Evolutionary conservation across 78 protist genomes (phyloP), one percentile per base, ranked within the genome.

Genomic region (Dictyostelium citrinum): DNA sequence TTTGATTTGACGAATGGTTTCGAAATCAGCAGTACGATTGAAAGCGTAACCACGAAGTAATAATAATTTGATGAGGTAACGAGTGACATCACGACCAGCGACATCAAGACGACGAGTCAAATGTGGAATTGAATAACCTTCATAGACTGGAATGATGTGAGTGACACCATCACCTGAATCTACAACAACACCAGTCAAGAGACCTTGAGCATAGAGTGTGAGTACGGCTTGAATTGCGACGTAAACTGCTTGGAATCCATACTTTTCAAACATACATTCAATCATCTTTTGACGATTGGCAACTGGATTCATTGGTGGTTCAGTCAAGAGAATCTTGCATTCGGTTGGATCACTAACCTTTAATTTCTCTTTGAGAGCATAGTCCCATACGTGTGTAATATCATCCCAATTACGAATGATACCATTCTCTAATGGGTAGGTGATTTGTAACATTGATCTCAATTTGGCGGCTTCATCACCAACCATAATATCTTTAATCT

Each of bases 111-210:
- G 97, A 45, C 96, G 84, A 33, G 96, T 96, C 27, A 91, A 80
- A 71, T 98, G 98, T 61, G 99, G 98, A 12, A 98, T 90, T 12
- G 96, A 78, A 49, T 75, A 96, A 49, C 99, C 99, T 31, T 99
- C 99, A 93, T 82, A 99, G 16, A 99, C 99, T 27, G 99, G 99
- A 5, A 99, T 97, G 51, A 98, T 88, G 95, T 99, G 99, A 10
- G 99, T 99, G 1, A 99, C 99, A n/a, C 99, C 99, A 67, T 99
- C 99, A 27, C 99, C 99, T 9, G 97, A 79, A 95, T 99, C 99
- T 72, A 99, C 98, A 37, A 99, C 99, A 9, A 99, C 98, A 41
- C 99, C 99, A 14, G 98, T 96, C 27, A 93, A 70, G 10, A 98
- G 96, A 93, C 98, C 99, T 58, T 97, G 98, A 5, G 99, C 99